phyloP scores from a whole-genome alignment of 768 basidiomycete species.

The Mycena sanguinolenta region DNA sequence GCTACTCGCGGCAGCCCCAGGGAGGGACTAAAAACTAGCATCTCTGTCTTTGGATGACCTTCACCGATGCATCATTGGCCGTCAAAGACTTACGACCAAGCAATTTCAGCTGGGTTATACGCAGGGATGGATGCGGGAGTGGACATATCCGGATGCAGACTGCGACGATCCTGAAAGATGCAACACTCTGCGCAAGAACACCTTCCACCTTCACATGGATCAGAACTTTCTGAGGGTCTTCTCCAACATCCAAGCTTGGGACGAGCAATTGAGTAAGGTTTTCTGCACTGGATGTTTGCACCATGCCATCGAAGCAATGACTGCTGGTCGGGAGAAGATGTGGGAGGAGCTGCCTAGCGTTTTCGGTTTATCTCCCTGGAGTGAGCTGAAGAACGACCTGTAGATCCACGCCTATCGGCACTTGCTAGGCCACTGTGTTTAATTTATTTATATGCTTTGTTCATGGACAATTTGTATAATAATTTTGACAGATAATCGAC shows the following conservation, averaged over 20 bases:
- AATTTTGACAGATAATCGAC: too few relatives aligned
- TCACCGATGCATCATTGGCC: background rate
- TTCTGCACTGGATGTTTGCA: background rate
- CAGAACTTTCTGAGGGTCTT: too few relatives aligned
- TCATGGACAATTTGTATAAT: too few relatives aligned
- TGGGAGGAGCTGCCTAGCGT: background rate
- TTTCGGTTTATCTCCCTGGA: background rate
- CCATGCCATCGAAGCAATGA: background rate
- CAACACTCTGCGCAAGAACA: background rate
- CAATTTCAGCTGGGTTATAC: background rate
- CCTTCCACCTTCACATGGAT: background rate
- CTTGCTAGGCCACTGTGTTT: too few relatives aligned
- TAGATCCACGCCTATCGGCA: background rate
- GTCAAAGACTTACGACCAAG: background rate
- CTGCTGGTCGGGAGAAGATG: background rate
- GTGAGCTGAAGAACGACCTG: slow-evolving; percentile 4
- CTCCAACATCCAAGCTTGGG: too few relatives aligned
- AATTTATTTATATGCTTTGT: too few relatives aligned
- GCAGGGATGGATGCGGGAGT: background rate
- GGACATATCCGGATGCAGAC: background rate
- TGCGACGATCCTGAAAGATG: background rate
- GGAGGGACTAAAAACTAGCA: background rate
- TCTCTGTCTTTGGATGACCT: background rate
- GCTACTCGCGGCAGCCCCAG: too few relatives aligned
- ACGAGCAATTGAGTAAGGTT: background rate